Evolutionary conservation across 805 yeast species (phyloP), one percentile per base, ranked within the genome.

Genomic region (Yarrowia sp.): DNA sequence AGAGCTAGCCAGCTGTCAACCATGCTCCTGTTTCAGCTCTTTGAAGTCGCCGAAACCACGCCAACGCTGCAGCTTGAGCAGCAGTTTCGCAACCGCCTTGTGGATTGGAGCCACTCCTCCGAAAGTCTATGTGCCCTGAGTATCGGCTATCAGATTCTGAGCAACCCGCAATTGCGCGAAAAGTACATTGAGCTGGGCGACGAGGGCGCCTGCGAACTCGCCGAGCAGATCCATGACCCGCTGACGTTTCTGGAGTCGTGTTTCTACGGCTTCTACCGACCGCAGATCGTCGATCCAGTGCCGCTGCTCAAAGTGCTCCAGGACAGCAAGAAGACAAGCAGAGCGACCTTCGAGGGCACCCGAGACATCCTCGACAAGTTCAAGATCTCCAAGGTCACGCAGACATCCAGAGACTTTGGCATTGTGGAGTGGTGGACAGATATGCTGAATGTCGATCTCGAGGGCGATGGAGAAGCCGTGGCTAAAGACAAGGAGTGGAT

Each of bases 211-310:
- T 31, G 27, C 2, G 38, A 31, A 14, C 55, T 47, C 29, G 36
- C 38, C n/a, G 38, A 19, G 4, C 9, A 21, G 9, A 47, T 47
- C 21, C 38, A 47, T 29, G 55, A 47, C 5, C 55, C 55, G 9
- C 38, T 47, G 27, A 47, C 38, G 10, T 47, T 47, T 21, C 14
- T 47, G 9, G 55, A 47, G 7, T 47, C 55, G 21, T 21, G 55
- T n/a, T 47, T 47, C 27, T 32, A 47, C 21, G 55, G 55, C 38
- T 47, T 47, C 9, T 47, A 47, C 29, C 55, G 55, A 21, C 55
- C 55, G 0, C 38, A 47, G 9, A 31, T 47, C n/a, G 55, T 47
- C 29, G 55, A 47, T 14, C 55, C 55, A 16, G 55, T 47, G 27
- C 38, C 55, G 1, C 12, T 47, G 2, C 38, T 47, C 7, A 47